These are phyloP conservation scores for Candida labiduridarum DNA, from an alignment of 1,139 yeast genomes.

Conservation along the genomic window DNA sequence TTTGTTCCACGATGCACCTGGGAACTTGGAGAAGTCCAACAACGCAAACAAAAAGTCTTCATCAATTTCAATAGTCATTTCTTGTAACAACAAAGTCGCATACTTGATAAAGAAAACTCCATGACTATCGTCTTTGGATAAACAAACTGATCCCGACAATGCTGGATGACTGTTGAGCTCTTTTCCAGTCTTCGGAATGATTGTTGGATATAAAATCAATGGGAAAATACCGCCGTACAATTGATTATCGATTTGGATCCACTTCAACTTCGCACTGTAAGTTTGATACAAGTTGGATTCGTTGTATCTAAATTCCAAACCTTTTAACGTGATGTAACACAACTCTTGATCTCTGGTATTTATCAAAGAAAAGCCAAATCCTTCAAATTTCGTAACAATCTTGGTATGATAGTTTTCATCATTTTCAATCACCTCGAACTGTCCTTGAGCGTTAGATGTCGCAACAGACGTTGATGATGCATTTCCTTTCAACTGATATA, in stretches of 20 bases:
- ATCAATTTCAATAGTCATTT: slow-evolving; percentile 88
- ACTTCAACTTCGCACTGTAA: slow-evolving; percentile 76
- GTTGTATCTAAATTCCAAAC: slow-evolving; percentile 78
- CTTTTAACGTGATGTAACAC: slow-evolving; percentile 77
- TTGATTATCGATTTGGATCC: slow-evolving; percentile 95
- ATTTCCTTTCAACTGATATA: slow-evolving; percentile 59
- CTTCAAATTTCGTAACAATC: slow-evolving; percentile 72
- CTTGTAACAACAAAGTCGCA: slow-evolving; percentile 87
- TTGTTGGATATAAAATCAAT: slow-evolving; percentile 87
- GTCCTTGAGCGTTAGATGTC: slow-evolving; percentile 32
- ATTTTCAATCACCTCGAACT: slow-evolving; percentile 65
- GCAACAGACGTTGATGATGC: slow-evolving; percentile 24
- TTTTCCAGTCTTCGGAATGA: slow-evolving; percentile 79
- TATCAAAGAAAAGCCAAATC: slow-evolving; percentile 85
- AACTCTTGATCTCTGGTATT: slow-evolving; percentile 74
- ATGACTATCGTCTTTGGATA: slow-evolving; percentile 84
- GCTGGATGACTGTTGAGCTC: slow-evolving; percentile 92
- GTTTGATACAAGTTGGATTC: slow-evolving; percentile 87
- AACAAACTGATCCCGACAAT: slow-evolving; percentile 79
- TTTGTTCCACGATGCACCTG: slow-evolving; percentile 70
- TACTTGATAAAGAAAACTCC: slow-evolving; percentile 90
- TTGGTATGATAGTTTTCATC: slow-evolving; percentile 70
- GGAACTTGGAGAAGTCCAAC: slow-evolving; percentile 73
- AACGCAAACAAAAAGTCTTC: slow-evolving; percentile 89
- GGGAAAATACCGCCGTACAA: slow-evolving; percentile 88